These are phyloP conservation scores for Cryptosporidium tyzzeri DNA, from an alignment of 169 alveolate species.

Conservation along the genomic window DNA sequence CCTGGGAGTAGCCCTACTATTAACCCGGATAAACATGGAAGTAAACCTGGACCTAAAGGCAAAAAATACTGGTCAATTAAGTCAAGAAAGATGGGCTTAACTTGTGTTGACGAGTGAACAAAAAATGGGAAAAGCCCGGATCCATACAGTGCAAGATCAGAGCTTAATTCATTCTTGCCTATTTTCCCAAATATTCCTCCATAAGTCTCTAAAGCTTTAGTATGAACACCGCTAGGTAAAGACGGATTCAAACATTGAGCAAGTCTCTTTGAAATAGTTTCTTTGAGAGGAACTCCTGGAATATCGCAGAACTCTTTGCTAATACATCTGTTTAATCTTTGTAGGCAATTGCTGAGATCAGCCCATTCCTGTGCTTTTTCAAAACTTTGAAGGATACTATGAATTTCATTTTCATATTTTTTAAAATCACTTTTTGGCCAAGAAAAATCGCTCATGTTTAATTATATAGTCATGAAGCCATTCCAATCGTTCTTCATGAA, in stretches of 20 bases:
- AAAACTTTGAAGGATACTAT: constrained; percentile 85
- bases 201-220: constrained; percentile 91
- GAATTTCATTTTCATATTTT: constrained; percentile 79
- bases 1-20: constrained; percentile 86
- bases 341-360: constrained; percentile 90
- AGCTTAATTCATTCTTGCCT: constrained; percentile 85
- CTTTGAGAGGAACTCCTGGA: constrained; percentile 86
- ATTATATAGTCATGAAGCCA: background rate
- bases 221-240: constrained; percentile 93
- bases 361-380: constrained; percentile 95
- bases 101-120: constrained; percentile 88
- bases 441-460: constrained; percentile 52
- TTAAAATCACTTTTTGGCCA: constrained; percentile 76
- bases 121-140: constrained; percentile 93
- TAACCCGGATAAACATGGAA: constrained; percentile 87
- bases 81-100: constrained; percentile 88
- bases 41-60: constrained; percentile 86
- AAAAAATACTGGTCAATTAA: constrained; percentile 86
- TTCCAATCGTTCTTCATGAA: background rate
- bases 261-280: constrained; percentile 88
- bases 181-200: constrained; percentile 88
- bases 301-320: constrained; percentile 78
- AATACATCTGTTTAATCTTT: constrained; percentile 85
- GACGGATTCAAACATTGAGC: constrained; percentile 93
- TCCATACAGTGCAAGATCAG: constrained; percentile 90